These are phyloP conservation scores for Balansia obtecta DNA, from an alignment of 2,329 filamentous ascomycete species.

Conservation along the genomic window DNA sequence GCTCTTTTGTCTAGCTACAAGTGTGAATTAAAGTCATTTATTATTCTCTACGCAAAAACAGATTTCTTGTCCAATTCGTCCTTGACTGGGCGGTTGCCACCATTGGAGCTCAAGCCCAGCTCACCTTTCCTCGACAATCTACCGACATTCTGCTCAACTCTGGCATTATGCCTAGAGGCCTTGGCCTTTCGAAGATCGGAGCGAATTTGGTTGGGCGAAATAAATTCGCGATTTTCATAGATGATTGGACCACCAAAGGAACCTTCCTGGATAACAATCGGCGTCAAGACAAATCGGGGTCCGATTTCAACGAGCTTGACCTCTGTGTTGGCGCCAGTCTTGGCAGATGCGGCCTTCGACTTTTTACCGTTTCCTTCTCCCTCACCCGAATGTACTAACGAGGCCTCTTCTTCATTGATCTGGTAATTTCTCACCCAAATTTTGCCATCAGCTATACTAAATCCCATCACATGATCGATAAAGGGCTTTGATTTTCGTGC, in stretches of 20 bases:
- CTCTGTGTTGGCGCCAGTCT: slow-evolving; percentile 50
- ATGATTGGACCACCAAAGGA: slow-evolving; percentile 94
- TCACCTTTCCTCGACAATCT: slow-evolving; percentile 61
- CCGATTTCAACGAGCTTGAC: slow-evolving; percentile 85
- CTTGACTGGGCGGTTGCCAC: slow-evolving; percentile 47
- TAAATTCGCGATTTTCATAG: slow-evolving; percentile 96
- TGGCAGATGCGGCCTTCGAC: slow-evolving; percentile 20
- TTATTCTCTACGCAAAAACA: slow-evolving; percentile 51
- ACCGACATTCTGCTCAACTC: slow-evolving; percentile 63
- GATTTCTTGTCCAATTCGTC: slow-evolving; percentile 65
- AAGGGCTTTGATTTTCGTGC: slow-evolving; percentile 91
- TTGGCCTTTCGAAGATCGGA: slow-evolving; percentile 66
- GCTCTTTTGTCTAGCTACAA: not conserved
- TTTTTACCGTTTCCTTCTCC: slow-evolving; percentile 31
- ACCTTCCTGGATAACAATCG: slow-evolving; percentile 89
- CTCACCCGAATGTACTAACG: slow-evolving; percentile 28
- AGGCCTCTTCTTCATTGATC: slow-evolving; percentile 69
- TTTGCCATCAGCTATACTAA: slow-evolving; percentile 83
- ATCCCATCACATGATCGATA: slow-evolving; percentile 86
- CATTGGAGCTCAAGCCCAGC: slow-evolving; percentile 59
- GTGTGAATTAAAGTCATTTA: not conserved
- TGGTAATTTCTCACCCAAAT: slow-evolving; percentile 96
- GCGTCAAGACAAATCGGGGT: slow-evolving; percentile 82
- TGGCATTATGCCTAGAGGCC: slow-evolving; percentile 63
- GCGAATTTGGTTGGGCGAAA: slow-evolving; percentile 89